Evolutionary conservation across 495 filamentous ascomycete species (phyloP), one percentile per base, ranked within the genome.

Genomic region (Tuber aestivum): DNA sequence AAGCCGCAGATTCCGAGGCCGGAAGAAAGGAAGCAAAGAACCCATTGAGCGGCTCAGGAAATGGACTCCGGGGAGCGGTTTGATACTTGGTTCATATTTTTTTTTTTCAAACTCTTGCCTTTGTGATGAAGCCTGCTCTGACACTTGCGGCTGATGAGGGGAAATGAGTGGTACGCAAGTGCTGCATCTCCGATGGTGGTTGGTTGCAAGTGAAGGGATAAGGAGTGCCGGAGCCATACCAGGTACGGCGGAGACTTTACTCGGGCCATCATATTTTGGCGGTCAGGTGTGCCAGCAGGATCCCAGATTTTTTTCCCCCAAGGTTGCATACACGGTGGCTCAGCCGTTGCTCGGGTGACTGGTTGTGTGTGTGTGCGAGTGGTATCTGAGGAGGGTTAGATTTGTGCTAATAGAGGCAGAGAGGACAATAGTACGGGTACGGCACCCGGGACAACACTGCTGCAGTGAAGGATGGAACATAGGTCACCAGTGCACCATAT

Each of bases 171-270:
- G 45, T n/a, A 32, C 23, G 23, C 56, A 65, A 65, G 56, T 14
- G 56, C 4, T 65, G 56, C 56, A 65, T 65, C 56, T n/a, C 56
- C 56, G 56, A 65, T 65, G 56, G 27, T 65, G 56, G 56, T 65
- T 65, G 56, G 56, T 32, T 65, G n/a, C 56, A 27, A 56, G 23
- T 0, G 16, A 27, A n/a, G n/a, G 50, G 50, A 61, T 61, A 61
- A 61, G 32, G 56, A 12, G 27, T 65, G 3, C 32, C 56, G 56
- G 56, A 65, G 56, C 56, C n/a, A 65, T 65, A 32, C n/a, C 27
- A n/a, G 56, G 32, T 65, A 56, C 21, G 48, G 56, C 14, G 56
- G 27, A 65, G 56, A 65, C 56, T 65, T 65, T 65, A 65, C 56
- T 65, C 56, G 56, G 56, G 27, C 56, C 32, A 44, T 9, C 40